Percentiles rank a stretch among this genome's conserved stretches.
Evolutionary conservation across 208 protist species (phyloP).

Genomic region (Phytomonas francai): DNA sequence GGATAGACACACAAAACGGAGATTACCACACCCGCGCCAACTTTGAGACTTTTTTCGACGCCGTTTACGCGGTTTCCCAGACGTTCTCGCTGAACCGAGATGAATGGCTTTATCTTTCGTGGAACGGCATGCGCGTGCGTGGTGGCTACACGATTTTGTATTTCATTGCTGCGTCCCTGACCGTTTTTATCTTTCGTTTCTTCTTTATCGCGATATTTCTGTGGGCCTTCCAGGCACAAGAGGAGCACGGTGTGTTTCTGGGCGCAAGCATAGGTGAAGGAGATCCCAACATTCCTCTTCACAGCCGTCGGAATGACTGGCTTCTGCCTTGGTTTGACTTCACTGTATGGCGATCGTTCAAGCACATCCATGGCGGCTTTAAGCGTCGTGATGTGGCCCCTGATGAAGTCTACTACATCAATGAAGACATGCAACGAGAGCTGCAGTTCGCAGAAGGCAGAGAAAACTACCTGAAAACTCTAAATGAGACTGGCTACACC

Average conservation of each 20-base stretch:
- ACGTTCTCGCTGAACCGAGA: slow-evolving; percentile 78
- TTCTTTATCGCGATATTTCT: slow-evolving; percentile 85
- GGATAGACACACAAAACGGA: slow-evolving; percentile 31
- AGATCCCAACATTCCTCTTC: slow-evolving; percentile 8
- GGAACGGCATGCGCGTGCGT: slow-evolving; percentile 73
- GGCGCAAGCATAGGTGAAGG: neutral
- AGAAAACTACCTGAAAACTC: slow-evolving; percentile 36
- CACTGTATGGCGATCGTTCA: slow-evolving; percentile 88
- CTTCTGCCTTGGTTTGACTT: slow-evolving; percentile 83
- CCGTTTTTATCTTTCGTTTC: slow-evolving; percentile 78
- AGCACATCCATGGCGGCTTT: slow-evolving; percentile 88
- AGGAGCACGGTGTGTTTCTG: slow-evolving; percentile 8
- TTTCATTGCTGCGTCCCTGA: slow-evolving; percentile 67
- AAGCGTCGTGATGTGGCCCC: slow-evolving; percentile 79
- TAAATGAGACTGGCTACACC: neutral
- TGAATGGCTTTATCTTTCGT: slow-evolving; percentile 83
- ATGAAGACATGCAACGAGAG: slow-evolving; percentile 80
- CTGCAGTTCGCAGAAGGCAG: slow-evolving; percentile 74
- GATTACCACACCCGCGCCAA: slow-evolving; percentile 46
- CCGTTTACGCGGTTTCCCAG: slow-evolving; percentile 76
- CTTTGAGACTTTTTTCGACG: slow-evolving; percentile 80
- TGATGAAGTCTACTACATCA: slow-evolving; percentile 84
- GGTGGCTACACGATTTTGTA: slow-evolving; percentile 83
- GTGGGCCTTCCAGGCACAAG: slow-evolving; percentile 68
- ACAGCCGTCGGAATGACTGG: slow-evolving; percentile 14